A percentile compares a stretch with the other conserved stretches of the same genome.
These are phyloP conservation scores for Sphagnum magellanicum DNA, from an alignment of 228 moss, liverwort and hornwort genomes.

Conservation along the genomic window DNA sequence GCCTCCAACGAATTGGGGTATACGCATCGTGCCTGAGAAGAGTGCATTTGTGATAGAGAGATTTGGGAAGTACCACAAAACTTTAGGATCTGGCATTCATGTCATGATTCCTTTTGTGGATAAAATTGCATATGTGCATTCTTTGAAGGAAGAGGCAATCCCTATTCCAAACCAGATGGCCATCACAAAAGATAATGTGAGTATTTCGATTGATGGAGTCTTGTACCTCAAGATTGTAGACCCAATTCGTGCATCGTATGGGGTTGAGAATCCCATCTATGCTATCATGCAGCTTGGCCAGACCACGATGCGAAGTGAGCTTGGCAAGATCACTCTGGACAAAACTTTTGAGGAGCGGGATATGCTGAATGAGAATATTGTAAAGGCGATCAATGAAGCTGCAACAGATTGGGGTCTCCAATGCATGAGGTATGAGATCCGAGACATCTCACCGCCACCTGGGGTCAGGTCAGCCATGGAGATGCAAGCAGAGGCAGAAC, in stretches of 20 bases:
- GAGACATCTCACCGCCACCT: constrained; percentile 94
- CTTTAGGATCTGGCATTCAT: constrained; percentile 92
- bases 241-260: constrained; percentile 94
- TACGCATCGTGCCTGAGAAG: constrained; percentile 98
- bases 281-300: constrained; percentile 98
- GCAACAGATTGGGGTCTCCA: constrained; percentile 95
- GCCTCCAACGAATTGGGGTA: constrained; percentile 93
- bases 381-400: constrained; percentile 92
- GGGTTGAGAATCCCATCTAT: constrained; percentile 95
- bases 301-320: constrained; percentile 97
- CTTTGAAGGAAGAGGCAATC: constrained; percentile 93
- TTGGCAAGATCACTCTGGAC: constrained; percentile 96
- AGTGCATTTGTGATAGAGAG: constrained; percentile 98
- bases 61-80: constrained; percentile 97
- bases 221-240: constrained; percentile 95
- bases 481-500: constrained; percentile 98
- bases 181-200: constrained; percentile 96
- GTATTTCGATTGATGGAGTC: constrained; percentile 97
- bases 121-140: constrained; percentile 93
- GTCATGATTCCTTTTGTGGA: constrained; percentile 89
- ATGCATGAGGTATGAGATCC: constrained; percentile 92
- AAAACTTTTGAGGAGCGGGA: constrained; percentile 98
- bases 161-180: constrained; percentile 96
- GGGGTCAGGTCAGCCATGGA: constrained; percentile 99
- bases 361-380: constrained; percentile 93